These are phyloP conservation scores for Teratosphaeria destructans DNA, from an alignment of 2,329 filamentous ascomycete genomes.

Conservation along the genomic window DNA sequence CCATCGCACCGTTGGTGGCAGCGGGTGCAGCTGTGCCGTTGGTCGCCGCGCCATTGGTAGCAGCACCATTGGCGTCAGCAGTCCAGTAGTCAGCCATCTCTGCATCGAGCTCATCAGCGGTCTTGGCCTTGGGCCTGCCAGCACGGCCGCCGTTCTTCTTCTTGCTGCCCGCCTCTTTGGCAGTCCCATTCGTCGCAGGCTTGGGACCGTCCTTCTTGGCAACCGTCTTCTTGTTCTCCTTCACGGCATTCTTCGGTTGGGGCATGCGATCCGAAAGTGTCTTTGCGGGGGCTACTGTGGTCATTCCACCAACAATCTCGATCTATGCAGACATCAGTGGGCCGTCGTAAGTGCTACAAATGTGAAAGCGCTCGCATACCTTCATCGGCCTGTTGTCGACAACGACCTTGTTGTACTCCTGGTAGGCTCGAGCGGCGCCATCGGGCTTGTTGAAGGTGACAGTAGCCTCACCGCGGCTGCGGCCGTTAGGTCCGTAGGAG, in stretches of 20 bases:
- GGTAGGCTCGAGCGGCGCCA: slow-evolving; percentile 73
- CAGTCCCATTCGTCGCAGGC: slow-evolving; percentile 40
- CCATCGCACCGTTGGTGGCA: slow-evolving; percentile 18
- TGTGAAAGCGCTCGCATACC: slow-evolving; percentile 40
- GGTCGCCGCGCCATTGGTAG: slow-evolving; percentile 34
- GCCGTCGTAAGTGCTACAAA: background rate
- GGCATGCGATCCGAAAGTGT: slow-evolving; percentile 70
- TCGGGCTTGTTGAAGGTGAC: slow-evolving; percentile 75
- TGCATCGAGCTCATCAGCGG: slow-evolving; percentile 85
- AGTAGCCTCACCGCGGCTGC: slow-evolving; percentile 84
- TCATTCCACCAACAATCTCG: slow-evolving; percentile 77
- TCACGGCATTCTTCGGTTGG: slow-evolving; percentile 25
- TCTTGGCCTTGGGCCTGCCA: slow-evolving; percentile 69
- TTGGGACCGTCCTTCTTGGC: slow-evolving; percentile 31
- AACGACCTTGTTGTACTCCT: slow-evolving; percentile 74
- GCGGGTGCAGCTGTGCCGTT: slow-evolving; percentile 36
- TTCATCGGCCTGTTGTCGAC: slow-evolving; percentile 88
- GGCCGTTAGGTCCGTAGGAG: slow-evolving; percentile 84
- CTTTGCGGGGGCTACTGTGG: slow-evolving; percentile 52
- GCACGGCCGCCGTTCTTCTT: slow-evolving; percentile 49
- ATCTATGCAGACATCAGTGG: slow-evolving; percentile 47
- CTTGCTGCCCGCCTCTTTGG: slow-evolving; percentile 40
- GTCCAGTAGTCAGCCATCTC: slow-evolving; percentile 97
- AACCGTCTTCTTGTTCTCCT: slow-evolving; percentile 16
- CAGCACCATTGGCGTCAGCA: slow-evolving; percentile 29